Percentiles rank a stretch among this genome's conserved stretches.
These are phyloP conservation scores for Hordeum pubiflorum DNA, from an alignment of 202 grass and related monocot genomes.

Conservation along the genomic window DNA sequence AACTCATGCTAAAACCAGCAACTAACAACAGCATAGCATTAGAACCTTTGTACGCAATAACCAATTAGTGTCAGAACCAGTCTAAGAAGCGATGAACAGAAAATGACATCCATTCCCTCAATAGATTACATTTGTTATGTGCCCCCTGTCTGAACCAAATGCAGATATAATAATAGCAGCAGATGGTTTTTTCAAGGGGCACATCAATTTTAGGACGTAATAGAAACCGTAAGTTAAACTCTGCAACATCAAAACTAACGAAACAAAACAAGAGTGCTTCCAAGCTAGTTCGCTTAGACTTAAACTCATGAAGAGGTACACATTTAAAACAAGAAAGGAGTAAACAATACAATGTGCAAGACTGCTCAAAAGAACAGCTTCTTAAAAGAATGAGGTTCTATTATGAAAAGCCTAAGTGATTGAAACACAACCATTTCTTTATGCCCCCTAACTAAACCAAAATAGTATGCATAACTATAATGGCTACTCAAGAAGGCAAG, in stretches of 20 bases:
- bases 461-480: conserved; percentile 28
- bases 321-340: neutral
- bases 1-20: neutral
- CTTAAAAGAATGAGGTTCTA: neutral
- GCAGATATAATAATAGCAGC: conserved; percentile 25
- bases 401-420: neutral
- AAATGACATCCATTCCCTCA: conserved; percentile 30
- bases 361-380: neutral
- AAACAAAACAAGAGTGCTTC: neutral
- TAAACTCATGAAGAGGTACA: neutral
- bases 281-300: neutral
- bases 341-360: neutral
- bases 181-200: conserved; percentile 52
- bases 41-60: neutral
- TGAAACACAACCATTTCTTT: neutral
- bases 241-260: neutral
- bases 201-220: neutral
- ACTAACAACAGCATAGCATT: neutral
- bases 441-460: conserved; percentile 48
- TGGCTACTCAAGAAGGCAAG: conserved; percentile 34
- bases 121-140: conserved; percentile 29
- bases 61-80: conserved; percentile 10
- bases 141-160: conserved; percentile 51
- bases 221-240: neutral
- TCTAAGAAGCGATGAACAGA: conserved; percentile 39